These are phyloP conservation scores for Candida saitoana DNA, from an alignment of 805 yeast genomes.

Conservation along the genomic window DNA sequence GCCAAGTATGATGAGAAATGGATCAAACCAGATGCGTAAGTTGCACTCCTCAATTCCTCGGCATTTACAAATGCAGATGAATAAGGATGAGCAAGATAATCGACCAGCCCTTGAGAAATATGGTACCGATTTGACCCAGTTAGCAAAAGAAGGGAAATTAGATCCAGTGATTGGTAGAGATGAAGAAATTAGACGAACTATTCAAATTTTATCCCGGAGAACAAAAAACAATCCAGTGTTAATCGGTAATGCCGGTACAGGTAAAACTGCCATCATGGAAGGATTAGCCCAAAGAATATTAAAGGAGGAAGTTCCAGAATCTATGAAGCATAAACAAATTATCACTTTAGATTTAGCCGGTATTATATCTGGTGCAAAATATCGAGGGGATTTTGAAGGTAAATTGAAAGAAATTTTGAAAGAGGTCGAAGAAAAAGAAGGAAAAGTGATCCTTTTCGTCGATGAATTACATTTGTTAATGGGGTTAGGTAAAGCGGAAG, in stretches of 20 bases:
- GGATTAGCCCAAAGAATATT: slow-evolving; percentile 93
- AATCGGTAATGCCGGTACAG: slow-evolving; percentile 97
- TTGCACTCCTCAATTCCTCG: slow-evolving; percentile 21
- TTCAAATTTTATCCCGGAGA: slow-evolving; percentile 86
- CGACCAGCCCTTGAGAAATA: slow-evolving; percentile 74
- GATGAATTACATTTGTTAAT: slow-evolving; percentile 88
- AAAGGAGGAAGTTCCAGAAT: slow-evolving; percentile 90
- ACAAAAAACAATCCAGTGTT: slow-evolving; percentile 94
- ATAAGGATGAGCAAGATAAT: slow-evolving; percentile 44
- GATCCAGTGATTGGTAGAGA: slow-evolving; percentile 98
- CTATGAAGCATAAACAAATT: slow-evolving; percentile 81
- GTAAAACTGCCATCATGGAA: slow-evolving; percentile 95
- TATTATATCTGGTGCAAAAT: slow-evolving; percentile 91
- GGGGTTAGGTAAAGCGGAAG: slow-evolving; percentile 92
- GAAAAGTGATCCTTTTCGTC: slow-evolving; percentile 74
- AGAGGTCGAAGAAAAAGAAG: slow-evolving; percentile 77
- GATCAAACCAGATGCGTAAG: slow-evolving; percentile 8
- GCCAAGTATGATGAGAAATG: background rate
- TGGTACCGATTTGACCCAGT: slow-evolving; percentile 80
- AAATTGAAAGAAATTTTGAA: slow-evolving; percentile 75
- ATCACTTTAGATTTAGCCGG: slow-evolving; percentile 85
- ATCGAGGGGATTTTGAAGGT: slow-evolving; percentile 93
- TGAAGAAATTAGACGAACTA: slow-evolving; percentile 88
- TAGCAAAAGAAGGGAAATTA: slow-evolving; percentile 84
- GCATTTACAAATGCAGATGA: slow-evolving; percentile 39